Percentiles rank a stretch among this genome's conserved stretches.
Evolutionary conservation across 2,329 filamentous ascomycete species (phyloP).

Genomic region (Hirsutella minnesotensis): DNA sequence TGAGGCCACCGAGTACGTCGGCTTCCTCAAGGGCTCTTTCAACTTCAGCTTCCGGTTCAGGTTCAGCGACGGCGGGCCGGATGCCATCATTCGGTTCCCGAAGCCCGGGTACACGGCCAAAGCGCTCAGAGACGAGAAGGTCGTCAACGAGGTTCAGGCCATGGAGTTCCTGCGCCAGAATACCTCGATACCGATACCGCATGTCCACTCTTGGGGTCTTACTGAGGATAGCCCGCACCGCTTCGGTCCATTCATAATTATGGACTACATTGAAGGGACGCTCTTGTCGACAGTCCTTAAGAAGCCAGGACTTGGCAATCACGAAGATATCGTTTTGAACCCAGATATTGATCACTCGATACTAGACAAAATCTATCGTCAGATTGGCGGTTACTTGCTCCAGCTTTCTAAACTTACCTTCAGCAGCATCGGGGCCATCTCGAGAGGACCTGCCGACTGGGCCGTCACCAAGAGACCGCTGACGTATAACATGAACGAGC

Average conservation of each 20-base stretch:
- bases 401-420: constrained; percentile 20
- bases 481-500: constrained; percentile 29
- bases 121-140: constrained; percentile 17
- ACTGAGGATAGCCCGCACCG: constrained; percentile 16
- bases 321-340: constrained; percentile 7
- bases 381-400: constrained; percentile 14
- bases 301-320: constrained; percentile 11
- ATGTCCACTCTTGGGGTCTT: constrained; percentile 14
- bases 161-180: constrained; percentile 16
- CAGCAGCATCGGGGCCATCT: constrained; percentile 21
- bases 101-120: constrained; percentile 12
- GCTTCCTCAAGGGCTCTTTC: constrained; percentile 16
- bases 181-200: constrained; percentile 19
- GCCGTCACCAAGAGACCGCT: constrained; percentile 19
- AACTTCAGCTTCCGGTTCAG: constrained; percentile 14
- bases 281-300: constrained; percentile 12
- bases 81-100: constrained; percentile 15
- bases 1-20: constrained; percentile 8
- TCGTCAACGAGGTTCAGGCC: constrained; percentile 15
- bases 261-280: constrained; percentile 17
- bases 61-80: constrained; percentile 9
- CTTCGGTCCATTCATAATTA: constrained; percentile 20
- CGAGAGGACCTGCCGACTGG: constrained; percentile 15
- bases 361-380: constrained; percentile 11
- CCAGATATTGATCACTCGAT: constrained; percentile 10